These are phyloP conservation scores for Sechiopsis laciniata DNA, from an alignment of 306 rosid species.

Conservation along the genomic window DNA sequence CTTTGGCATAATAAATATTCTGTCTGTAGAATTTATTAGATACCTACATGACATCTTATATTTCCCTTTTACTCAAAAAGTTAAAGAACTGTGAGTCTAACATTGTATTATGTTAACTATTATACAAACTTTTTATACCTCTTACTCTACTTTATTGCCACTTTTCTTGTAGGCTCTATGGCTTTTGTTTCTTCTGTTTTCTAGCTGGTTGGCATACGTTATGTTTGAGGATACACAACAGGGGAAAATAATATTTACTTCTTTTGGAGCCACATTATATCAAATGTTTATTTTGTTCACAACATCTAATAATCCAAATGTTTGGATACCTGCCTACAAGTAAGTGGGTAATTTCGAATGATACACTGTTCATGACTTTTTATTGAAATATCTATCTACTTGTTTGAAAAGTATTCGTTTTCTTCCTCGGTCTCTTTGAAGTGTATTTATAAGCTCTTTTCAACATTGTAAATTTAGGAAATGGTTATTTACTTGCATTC, in stretches of 20 bases:
- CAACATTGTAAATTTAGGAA: slow-evolving; percentile 1
- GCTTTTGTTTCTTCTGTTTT: slow-evolving; percentile 78
- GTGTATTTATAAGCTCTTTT: slow-evolving; percentile 6
- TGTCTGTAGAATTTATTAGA: slow-evolving; percentile 2
- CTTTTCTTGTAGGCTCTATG: slow-evolving; percentile 60
- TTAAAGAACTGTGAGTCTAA: background rate
- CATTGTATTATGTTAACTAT: background rate
- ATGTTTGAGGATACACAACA: slow-evolving; percentile 87
- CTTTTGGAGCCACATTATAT: slow-evolving; percentile 68
- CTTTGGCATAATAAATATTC: slow-evolving; percentile 22
- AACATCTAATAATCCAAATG: slow-evolving; percentile 93
- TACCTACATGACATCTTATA: background rate
- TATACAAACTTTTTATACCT: slow-evolving; percentile 5
- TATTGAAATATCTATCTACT: slow-evolving; percentile 6
- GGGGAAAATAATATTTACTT: slow-evolving; percentile 73
- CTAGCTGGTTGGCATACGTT: slow-evolving; percentile 94
- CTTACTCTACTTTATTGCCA: background rate
- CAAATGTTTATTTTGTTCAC: slow-evolving; percentile 82
- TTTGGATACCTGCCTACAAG: slow-evolving; percentile 99
- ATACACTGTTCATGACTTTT: slow-evolving; percentile 6
- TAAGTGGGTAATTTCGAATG: slow-evolving; percentile 35
- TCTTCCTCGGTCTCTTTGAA: background rate
- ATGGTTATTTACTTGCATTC: background rate
- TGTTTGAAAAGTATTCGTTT: background rate
- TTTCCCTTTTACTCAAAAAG: background rate